Conservation (phyloP, 2,329 filamentous ascomycete species). For the Penicillium glabrum region DNA sequence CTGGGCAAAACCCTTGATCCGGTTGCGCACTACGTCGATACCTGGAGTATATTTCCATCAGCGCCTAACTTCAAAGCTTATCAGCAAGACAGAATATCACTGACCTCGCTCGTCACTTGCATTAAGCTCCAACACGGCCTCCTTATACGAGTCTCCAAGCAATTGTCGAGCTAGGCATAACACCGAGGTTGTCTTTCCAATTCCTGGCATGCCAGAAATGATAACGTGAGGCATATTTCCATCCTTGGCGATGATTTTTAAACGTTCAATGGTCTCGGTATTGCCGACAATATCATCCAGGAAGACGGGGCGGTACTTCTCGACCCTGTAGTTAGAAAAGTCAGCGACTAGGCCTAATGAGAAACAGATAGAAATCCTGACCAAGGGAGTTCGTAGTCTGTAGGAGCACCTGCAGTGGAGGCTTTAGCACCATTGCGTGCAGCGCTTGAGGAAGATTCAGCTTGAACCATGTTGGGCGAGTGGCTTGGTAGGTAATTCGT, state of each 20-base stretch:
- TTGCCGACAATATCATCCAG: slow-evolving; percentile 97
- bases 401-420: slow-evolving; percentile 39
- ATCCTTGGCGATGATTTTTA: slow-evolving; percentile 98
- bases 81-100: neutral
- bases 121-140: slow-evolving; percentile 94
- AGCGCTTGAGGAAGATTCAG: slow-evolving; percentile 49
- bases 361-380: slow-evolving; percentile 21
- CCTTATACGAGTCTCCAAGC: slow-evolving; percentile 91
- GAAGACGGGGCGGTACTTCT: slow-evolving; percentile 94
- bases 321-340: slow-evolving; percentile 66
- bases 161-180: slow-evolving; percentile 89
- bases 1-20: slow-evolving; percentile 97
- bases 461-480: slow-evolving; percentile 40
- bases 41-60: slow-evolving; percentile 47
- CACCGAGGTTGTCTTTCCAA: slow-evolving; percentile 96
- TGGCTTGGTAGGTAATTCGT: neutral
- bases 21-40: slow-evolving; percentile 94
- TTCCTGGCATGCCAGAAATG: slow-evolving; percentile 98
- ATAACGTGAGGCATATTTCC: slow-evolving; percentile 99
- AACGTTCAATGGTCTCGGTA: slow-evolving; percentile 91
- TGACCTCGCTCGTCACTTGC: slow-evolving; percentile 88
- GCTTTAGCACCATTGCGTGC: slow-evolving; percentile 43
- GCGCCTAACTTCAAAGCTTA: neutral
- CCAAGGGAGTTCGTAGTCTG: slow-evolving; percentile 53
- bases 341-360: slow-evolving; percentile 8